These are phyloP conservation scores for Citrus maxima DNA, from an alignment of 345 rosid genomes.

Conservation along the genomic window DNA sequence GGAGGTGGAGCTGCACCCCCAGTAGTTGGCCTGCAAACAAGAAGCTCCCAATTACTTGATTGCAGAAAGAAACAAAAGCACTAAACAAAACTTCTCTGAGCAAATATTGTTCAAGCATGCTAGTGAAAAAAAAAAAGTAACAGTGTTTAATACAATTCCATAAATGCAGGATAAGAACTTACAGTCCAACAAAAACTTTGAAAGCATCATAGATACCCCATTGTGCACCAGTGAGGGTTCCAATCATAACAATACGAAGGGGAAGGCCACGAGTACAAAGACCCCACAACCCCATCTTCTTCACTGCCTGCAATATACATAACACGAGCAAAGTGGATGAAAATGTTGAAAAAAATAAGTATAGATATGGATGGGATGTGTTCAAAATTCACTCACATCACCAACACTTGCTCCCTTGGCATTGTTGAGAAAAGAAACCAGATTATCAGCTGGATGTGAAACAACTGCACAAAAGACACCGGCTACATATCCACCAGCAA, in stretches of 20 bases:
- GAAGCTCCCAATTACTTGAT: not conserved
- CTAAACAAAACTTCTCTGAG: not conserved
- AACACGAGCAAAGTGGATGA: constrained; percentile 4
- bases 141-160: not conserved
- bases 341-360: not conserved
- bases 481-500: constrained; percentile 89
- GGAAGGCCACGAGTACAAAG: constrained; percentile 91
- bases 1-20: constrained; percentile 57
- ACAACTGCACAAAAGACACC: constrained; percentile 87
- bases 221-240: constrained; percentile 92
- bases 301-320: constrained; percentile 59
- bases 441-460: constrained; percentile 95
- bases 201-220: constrained; percentile 94
- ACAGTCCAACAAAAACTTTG: constrained; percentile 92
- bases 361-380: not conserved
- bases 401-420: constrained; percentile 85
- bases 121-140: not conserved
- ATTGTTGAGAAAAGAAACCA: constrained; percentile 97
- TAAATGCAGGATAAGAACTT: constrained; percentile 37
- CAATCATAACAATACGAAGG: constrained; percentile 88
- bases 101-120: not conserved
- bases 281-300: constrained; percentile 72
- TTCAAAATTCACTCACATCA: constrained; percentile 53
- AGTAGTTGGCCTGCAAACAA: constrained; percentile 50
- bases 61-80: not conserved